phyloP scores from a whole-genome alignment of 1,139 yeast species.

The Geotrichum aggregatum region DNA sequence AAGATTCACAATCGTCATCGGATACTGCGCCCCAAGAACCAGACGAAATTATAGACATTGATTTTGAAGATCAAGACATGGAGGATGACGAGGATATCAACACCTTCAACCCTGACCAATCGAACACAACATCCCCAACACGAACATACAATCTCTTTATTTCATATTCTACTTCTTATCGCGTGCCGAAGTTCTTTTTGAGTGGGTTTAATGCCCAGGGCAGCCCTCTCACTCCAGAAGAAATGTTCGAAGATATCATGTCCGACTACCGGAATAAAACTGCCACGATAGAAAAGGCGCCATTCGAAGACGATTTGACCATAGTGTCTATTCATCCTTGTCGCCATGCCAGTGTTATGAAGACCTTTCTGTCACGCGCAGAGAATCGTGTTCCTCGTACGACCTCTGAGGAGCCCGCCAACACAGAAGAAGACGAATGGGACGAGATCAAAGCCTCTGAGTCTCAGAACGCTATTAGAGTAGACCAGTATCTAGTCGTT shows the following conservation, averaged over 20 bases:
- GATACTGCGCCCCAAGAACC: conserved; percentile 1
- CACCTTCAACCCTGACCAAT: conserved; percentile 24
- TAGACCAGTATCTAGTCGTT: conserved; percentile 83
- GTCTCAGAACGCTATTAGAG: conserved; percentile 55
- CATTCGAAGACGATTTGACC: conserved; percentile 72
- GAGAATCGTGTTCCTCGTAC: conserved; percentile 40
- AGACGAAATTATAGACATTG: conserved; percentile 35
- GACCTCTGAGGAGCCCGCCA: conserved; percentile 28
- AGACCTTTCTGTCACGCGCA: conserved; percentile 69
- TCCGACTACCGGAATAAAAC: conserved; percentile 92
- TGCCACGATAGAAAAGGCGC: conserved; percentile 90
- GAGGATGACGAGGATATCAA: conserved; percentile 32
- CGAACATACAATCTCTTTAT: conserved; percentile 85
- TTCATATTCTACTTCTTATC: conserved; percentile 86
- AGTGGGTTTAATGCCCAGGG: conserved; percentile 86
- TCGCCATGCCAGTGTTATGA: conserved; percentile 92
- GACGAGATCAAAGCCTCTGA: conserved; percentile 35
- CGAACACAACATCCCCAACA: conserved; percentile 40
- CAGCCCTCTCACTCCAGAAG: conserved; percentile 75
- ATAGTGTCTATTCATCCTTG: conserved; percentile 95
- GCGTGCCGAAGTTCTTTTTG: conserved; percentile 91
- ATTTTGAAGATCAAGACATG: conserved; percentile 33
- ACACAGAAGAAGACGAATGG: conserved; percentile 37
- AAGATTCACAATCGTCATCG: background rate
- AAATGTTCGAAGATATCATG: conserved; percentile 92